A percentile compares a stretch with the other conserved stretches of the same genome.
Conservation (phyloP, 257 asterid species). For the Fraxinus pennsylvanica region DNA sequence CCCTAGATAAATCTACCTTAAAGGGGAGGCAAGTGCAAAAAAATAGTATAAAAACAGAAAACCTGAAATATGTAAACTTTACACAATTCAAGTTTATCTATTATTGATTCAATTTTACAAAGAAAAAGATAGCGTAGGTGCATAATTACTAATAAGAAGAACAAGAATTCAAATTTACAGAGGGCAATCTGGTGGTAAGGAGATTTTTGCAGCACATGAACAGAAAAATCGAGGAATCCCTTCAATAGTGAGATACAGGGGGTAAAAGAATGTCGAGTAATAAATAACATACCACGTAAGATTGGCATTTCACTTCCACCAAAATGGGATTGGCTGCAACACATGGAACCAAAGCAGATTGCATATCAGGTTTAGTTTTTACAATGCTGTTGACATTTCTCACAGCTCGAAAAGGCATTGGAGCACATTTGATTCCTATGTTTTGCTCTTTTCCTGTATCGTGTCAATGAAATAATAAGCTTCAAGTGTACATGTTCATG, state of each 20-base stretch:
- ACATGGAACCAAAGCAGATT: conserved; percentile 6
- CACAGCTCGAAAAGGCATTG: conserved; percentile 14
- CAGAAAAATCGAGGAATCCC: neutral
- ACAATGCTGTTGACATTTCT: conserved; percentile 2
- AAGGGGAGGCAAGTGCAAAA: neutral
- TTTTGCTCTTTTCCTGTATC: conserved; percentile 29
- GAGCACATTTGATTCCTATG: neutral
- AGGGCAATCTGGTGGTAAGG: neutral
- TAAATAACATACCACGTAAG: conserved; percentile 40
- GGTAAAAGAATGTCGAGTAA: neutral
- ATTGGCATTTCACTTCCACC: conserved; percentile 34
- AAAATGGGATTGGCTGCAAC: conserved; percentile 20
- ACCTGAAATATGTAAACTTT: too few species aligned
- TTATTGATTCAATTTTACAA: too few species aligned
- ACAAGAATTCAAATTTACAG: too few species aligned
- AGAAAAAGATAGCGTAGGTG: too few species aligned
- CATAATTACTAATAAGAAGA: too few species aligned
- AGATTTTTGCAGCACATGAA: neutral
- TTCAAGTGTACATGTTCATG: neutral
- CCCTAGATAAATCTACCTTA: neutral
- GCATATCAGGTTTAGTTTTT: conserved; percentile 26
- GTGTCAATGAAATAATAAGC: conserved; percentile 17
- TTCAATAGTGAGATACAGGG: neutral
- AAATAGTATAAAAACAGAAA: too few species aligned
- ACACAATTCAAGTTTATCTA: too few species aligned